A percentile compares a stretch with the other conserved stretches of the same genome.
Evolutionary conservation across 768 basidiomycete genomes (phyloP).

Genomic region (Pulveroboletus sp.): DNA sequence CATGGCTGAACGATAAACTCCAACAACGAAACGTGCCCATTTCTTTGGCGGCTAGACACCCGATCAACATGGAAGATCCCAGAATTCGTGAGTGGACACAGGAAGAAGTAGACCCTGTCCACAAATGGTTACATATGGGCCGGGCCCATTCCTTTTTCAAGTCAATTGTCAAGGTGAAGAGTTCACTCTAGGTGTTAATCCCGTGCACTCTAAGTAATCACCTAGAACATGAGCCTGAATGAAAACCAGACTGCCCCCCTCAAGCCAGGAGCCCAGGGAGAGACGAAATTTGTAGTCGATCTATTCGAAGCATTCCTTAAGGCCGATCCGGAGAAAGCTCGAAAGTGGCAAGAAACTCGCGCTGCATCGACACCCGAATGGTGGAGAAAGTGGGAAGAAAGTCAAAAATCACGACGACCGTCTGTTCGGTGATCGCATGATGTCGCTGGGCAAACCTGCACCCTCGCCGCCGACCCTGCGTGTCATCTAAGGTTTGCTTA

Average conservation of each 20-base stretch:
- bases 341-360: constrained; percentile 22
- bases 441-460: background rate
- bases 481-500: background rate
- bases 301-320: constrained; percentile 25
- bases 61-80: constrained; percentile 30
- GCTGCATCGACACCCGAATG: constrained; percentile 22
- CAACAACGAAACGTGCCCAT: constrained; percentile 17
- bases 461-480: background rate
- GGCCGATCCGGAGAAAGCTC: constrained; percentile 16
- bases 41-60: constrained; percentile 16
- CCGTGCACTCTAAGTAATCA: background rate
- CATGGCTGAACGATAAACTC: constrained; percentile 28
- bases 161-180: constrained; percentile 24
- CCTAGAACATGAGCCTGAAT: constrained; percentile 17
- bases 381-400: constrained; percentile 30
- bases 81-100: constrained; percentile 39
- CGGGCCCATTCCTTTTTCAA: constrained; percentile 24
- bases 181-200: background rate
- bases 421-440: background rate
- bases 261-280: constrained; percentile 3
- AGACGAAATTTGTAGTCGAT: constrained; percentile 15
- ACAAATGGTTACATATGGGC: constrained; percentile 37
- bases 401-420: constrained; percentile 13
- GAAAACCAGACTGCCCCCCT: constrained; percentile 12
- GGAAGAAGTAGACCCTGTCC: constrained; percentile 33